Evolutionary conservation across 2,329 filamentous ascomycete species (phyloP).

Genomic region (Pseudocercospora eumusae): DNA sequence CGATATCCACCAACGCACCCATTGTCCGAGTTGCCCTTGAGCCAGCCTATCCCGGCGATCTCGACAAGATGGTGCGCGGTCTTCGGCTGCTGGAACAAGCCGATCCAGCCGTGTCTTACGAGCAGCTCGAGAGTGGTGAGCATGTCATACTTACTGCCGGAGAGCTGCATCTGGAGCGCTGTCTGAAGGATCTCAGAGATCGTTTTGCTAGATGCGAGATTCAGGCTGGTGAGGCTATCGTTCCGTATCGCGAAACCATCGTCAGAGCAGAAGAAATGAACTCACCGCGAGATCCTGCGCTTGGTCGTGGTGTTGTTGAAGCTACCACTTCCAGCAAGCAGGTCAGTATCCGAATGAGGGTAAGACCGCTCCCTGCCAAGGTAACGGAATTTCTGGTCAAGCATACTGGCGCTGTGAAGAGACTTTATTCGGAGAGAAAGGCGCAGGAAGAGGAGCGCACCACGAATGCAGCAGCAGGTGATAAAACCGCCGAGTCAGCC

Average conservation of each 20-base stretch:
- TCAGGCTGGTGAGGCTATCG: constrained; percentile 89
- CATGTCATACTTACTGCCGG: constrained; percentile 93
- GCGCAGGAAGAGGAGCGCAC: constrained; percentile 48
- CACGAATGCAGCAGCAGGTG: constrained; percentile 40
- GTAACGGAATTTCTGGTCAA: constrained; percentile 85
- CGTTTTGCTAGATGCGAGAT: constrained; percentile 93
- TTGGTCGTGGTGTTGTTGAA: constrained; percentile 79
- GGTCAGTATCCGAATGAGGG: constrained; percentile 72
- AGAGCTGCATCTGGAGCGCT: constrained; percentile 90
- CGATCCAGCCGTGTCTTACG: constrained; percentile 93
- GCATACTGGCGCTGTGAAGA: constrained; percentile 76
- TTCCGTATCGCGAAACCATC: constrained; percentile 92
- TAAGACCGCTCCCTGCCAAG: constrained; percentile 73
- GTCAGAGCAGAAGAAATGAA: constrained; percentile 86
- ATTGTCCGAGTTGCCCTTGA: constrained; percentile 97
- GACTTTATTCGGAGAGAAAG: constrained; percentile 71
- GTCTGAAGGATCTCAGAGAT: constrained; percentile 88
- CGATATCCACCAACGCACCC: constrained; percentile 69
- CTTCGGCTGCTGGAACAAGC: constrained; percentile 86
- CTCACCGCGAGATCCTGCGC: constrained; percentile 77
- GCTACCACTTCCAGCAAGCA: constrained; percentile 82
- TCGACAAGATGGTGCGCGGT: constrained; percentile 93
- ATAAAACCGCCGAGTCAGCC: constrained; percentile 42
- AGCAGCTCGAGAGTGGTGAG: constrained; percentile 88
- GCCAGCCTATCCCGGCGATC: constrained; percentile 81